phyloP scores from a whole-genome alignment of 192 early-diverging fungal genomes.

The Dissophora ornata region DNA sequence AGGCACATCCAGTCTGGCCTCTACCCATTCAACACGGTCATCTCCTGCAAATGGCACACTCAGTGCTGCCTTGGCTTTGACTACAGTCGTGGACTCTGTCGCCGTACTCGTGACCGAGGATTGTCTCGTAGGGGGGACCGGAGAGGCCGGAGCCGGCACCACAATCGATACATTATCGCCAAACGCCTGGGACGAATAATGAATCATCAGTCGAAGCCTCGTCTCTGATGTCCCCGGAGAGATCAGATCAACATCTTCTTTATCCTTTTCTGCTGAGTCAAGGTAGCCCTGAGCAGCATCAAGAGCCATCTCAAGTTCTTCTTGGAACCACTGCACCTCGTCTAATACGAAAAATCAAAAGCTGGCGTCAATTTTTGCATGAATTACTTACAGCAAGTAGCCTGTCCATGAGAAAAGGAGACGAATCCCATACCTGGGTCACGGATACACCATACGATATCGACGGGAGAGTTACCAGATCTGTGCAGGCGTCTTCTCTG shows the following conservation, averaged over 20 bases:
- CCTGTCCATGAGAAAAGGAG: neutral
- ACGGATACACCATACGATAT: slow-evolving; percentile 44
- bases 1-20: slow-evolving; percentile 16
- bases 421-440: slow-evolving; percentile 33
- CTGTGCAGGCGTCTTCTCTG: slow-evolving; percentile 7
- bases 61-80: slow-evolving; percentile 2
- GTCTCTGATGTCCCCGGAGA: slow-evolving; percentile 6
- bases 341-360: slow-evolving; percentile 18
- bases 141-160: neutral
- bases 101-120: neutral
- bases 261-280: slow-evolving; percentile 23
- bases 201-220: slow-evolving; percentile 10
- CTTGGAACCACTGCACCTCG: slow-evolving; percentile 51
- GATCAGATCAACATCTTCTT: slow-evolving; percentile 42
- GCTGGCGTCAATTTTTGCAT: no score
- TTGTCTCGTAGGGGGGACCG: neutral
- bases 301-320: slow-evolving; percentile 36
- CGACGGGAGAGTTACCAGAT: neutral
- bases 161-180: slow-evolving; percentile 28
- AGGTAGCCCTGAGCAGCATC: slow-evolving; percentile 31
- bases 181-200: slow-evolving; percentile 12
- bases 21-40: slow-evolving; percentile 27
- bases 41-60: slow-evolving; percentile 39
- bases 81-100: neutral
- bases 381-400: neutral